Evolutionary conservation across 768 basidiomycete species (phyloP).

Genomic region (Suillus sp.): DNA sequence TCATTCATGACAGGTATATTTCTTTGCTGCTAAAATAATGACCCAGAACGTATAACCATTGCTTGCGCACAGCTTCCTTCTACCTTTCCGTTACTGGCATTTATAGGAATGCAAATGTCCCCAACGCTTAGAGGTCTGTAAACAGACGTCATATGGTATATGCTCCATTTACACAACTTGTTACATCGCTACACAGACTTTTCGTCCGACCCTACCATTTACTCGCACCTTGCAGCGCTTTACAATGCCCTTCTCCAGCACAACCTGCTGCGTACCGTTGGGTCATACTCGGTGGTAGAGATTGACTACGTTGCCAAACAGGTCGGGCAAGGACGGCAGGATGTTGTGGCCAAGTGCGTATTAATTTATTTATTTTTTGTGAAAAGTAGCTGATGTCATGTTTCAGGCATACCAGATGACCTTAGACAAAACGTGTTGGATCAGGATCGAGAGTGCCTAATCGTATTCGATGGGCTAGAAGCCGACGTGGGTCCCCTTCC

Average conservation of each 20-base stretch:
- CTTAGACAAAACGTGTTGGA: constrained; percentile 93
- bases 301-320: constrained; percentile 83
- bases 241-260: constrained; percentile 97
- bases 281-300: constrained; percentile 94
- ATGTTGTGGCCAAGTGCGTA: constrained; percentile 87
- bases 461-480: constrained; percentile 88
- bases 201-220: constrained; percentile 92
- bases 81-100: too few relatives aligned
- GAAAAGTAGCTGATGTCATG: constrained; percentile 12
- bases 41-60: too few relatives aligned
- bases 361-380: neutral
- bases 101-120: too few relatives aligned
- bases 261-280: constrained; percentile 92
- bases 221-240: constrained; percentile 88
- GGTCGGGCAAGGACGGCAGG: constrained; percentile 85
- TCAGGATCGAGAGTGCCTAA: constrained; percentile 87
- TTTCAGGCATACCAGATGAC: constrained; percentile 92
- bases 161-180: neutral
- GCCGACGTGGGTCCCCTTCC: constrained; percentile 66
- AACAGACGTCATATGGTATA: too few relatives aligned
- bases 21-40: too few relatives aligned
- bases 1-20: too few relatives aligned
- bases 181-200: constrained; percentile 59
- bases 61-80: too few relatives aligned
- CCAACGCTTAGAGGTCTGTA: too few relatives aligned